Evolutionary conservation across 257 asterid species (phyloP).

Genomic region (Orobanche coerulescens): DNA sequence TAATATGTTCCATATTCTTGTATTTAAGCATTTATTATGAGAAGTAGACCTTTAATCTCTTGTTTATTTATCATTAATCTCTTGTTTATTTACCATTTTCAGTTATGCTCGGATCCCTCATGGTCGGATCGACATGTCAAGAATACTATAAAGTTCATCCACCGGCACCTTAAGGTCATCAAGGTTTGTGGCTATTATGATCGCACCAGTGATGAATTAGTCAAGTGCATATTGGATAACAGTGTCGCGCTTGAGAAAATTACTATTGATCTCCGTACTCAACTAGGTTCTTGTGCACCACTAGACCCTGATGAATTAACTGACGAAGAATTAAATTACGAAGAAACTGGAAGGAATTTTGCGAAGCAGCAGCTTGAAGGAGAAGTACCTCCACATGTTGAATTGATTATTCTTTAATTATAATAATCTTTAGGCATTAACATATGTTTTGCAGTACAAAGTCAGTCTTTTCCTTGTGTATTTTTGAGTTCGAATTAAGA

Average conservation of each 20-base stretch:
- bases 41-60: background rate
- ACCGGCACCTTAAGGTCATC: background rate
- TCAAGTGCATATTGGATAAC: background rate
- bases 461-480: too few relatives aligned
- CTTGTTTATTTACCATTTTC: too few relatives aligned
- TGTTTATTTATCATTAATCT: background rate
- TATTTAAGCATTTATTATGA: too few relatives aligned
- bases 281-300: background rate
- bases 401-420: background rate
- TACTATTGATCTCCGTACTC: background rate
- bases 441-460: too few relatives aligned
- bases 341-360: background rate
- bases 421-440: too few relatives aligned
- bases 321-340: background rate
- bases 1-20: too few relatives aligned
- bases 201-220: background rate
- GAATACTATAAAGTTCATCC: background rate
- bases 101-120: background rate
- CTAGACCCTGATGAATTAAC: background rate
- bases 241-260: background rate
- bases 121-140: background rate
- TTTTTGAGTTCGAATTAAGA: too few relatives aligned
- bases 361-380: background rate
- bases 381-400: background rate
- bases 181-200: background rate